Percentiles rank a stretch among this genome's conserved stretches.
Conservation (phyloP, 1,284 basidiomycete genomes). For the Malassezia vespertilionis region DNA sequence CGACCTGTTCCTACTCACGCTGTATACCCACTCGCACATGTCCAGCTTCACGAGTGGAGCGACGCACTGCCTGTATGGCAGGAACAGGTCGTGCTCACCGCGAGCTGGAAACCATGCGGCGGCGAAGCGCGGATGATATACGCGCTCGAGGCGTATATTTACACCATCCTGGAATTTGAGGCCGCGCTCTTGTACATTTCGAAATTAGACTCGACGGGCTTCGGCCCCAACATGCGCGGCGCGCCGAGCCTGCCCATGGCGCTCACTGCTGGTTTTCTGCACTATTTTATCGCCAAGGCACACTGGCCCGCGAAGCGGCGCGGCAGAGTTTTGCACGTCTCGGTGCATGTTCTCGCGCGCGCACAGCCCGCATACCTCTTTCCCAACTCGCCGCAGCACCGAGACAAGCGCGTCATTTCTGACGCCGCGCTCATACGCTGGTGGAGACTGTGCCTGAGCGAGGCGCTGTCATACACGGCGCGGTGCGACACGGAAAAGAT, state of each 20-base stretch:
- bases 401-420: constrained; percentile 60
- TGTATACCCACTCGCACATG: constrained; percentile 41
- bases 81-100: constrained; percentile 27
- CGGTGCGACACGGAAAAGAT: constrained; percentile 2
- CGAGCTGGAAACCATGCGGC: constrained; percentile 12
- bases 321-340: constrained; percentile 24
- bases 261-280: constrained; percentile 61
- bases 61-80: constrained; percentile 17
- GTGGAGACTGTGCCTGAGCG: constrained; percentile 59
- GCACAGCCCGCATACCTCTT: constrained; percentile 87
- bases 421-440: constrained; percentile 76
- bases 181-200: constrained; percentile 75
- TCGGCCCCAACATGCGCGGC: constrained; percentile 48
- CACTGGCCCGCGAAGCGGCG: constrained; percentile 47
- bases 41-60: constrained; percentile 22
- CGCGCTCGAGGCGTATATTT: constrained; percentile 72
- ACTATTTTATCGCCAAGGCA: constrained; percentile 56
- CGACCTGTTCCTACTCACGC: constrained; percentile 30
- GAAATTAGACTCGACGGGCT: constrained; percentile 87
- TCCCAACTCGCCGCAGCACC: constrained; percentile 69
- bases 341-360: constrained; percentile 76
- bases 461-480: constrained; percentile 16
- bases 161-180: constrained; percentile 60
- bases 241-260: constrained; percentile 51
- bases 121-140: constrained; percentile 53